Base-by-base conservation (phyloP, 2,329 filamentous ascomycete genomes). In the Talaromyces sp. region DNA sequence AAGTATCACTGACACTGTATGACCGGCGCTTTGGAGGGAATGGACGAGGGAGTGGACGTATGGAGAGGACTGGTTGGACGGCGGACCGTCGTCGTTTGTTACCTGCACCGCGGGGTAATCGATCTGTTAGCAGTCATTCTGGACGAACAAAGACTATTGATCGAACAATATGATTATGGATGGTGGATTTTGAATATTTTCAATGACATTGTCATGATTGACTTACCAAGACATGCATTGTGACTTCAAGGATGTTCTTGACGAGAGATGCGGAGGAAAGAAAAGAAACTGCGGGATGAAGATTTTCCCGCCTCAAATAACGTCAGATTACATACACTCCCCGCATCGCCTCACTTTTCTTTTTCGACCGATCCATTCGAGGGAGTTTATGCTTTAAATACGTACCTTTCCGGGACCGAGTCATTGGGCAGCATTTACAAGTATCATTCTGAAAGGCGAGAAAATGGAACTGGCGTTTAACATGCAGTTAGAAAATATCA, bases 1-100 rank as follows among this genome's bases (percentile, higher is more conserved):
- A 15, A 99, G 86, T 69, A 95, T 90, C 59, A 99, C 93, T 7
- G 92, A 96, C 67, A 98, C 92, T n/a, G 82, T 84, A 79, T 97
- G 94, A 7, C 93, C 93, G 36, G 89, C 88, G 65, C 83, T 79
- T 76, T 92, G 88, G 60, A 95, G 88, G 62, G 86, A 85, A 67
- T 86, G 82, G 51, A 93, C 85, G 65, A 94, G 85, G 68, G 86
- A 88, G 80, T 92, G 90, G 68, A 94, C 86, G 73, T 94, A 94
- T 7, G 91, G 91, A 54, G 91, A 93, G 45, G 91, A 91, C 74
- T 90, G 86, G 67, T 88, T 85, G 36, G 89, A 92, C 69, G 91
- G 91, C 61, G 91, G 91, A 17, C 91, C 91, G 80, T 94, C 91
- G 74, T 94, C 91, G 81, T 94, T 94, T 38, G 77, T 77, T 59